Percentiles rank a stretch among this genome's conserved stretches.
These are phyloP conservation scores for Alnus glutinosa DNA, from an alignment of 306 rosid species.

Conservation along the genomic window DNA sequence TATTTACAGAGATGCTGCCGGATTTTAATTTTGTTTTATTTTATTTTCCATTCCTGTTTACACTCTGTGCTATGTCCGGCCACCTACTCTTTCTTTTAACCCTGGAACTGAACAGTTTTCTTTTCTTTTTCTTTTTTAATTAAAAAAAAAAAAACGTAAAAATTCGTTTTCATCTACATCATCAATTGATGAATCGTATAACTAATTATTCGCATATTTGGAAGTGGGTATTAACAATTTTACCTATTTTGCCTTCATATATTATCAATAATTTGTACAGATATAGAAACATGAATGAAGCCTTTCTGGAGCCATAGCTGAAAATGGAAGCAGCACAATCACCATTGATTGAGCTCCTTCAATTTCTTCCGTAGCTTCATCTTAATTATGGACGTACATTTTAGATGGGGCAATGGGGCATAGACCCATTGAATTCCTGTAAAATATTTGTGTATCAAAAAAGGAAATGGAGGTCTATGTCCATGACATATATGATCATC, in stretches of 20 bases:
- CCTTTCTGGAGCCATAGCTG: background rate
- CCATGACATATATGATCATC: too few species aligned
- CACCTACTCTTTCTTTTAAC: background rate
- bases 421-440: too few species aligned
- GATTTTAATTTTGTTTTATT: background rate
- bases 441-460: too few species aligned
- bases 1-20: conserved; percentile 23
- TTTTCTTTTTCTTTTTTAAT: too few species aligned
- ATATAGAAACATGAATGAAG: background rate
- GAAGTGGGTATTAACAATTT: background rate
- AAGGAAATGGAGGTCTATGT: too few species aligned
- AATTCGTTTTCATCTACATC: background rate
- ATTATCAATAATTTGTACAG: background rate
- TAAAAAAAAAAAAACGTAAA: too few species aligned
- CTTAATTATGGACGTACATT: too few species aligned
- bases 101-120: too few species aligned
- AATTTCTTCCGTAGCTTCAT: background rate
- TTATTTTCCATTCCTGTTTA: conserved; percentile 13
- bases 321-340: background rate
- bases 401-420: too few species aligned
- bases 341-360: background rate
- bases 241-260: background rate
- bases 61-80: background rate
- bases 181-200: background rate
- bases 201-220: background rate